Evolutionary conservation across 371 early-diverging fungal genomes (phyloP).

Genomic region (Circinella umbellata): DNA sequence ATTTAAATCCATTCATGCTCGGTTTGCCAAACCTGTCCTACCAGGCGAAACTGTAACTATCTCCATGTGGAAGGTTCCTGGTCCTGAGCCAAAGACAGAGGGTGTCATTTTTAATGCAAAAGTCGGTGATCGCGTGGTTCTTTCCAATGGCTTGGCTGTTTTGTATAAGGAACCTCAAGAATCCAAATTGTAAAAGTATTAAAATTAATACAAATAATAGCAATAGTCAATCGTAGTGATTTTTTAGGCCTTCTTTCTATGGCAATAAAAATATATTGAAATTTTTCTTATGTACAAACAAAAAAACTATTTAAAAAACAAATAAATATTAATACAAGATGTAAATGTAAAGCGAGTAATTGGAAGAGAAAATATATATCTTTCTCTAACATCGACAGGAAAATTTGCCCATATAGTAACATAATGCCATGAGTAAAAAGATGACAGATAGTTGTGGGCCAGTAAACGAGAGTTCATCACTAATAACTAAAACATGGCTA

Average conservation of each 20-base stretch:
- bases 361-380: not conserved
- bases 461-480: slow-evolving; percentile 51
- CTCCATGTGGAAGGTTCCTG: slow-evolving; percentile 68
- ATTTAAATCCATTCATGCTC: slow-evolving; percentile 64
- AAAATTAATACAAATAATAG: too few species aligned
- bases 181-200: slow-evolving; percentile 32
- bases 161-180: slow-evolving; percentile 33
- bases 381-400: slow-evolving; percentile 42
- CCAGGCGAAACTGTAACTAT: slow-evolving; percentile 69
- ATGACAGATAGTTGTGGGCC: slow-evolving; percentile 47
- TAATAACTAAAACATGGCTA: slow-evolving; percentile 37
- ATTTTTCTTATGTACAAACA: too few species aligned
- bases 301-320: not conserved
- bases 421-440: slow-evolving; percentile 42
- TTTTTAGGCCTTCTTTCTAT: too few species aligned
- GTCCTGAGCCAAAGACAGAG: slow-evolving; percentile 36
- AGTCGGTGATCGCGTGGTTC: slow-evolving; percentile 55
- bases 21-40: slow-evolving; percentile 73
- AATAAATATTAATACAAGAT: not conserved
- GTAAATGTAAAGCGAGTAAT: not conserved
- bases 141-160: slow-evolving; percentile 54
- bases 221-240: too few species aligned
- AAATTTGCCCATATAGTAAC: slow-evolving; percentile 55
- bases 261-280: too few species aligned
- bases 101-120: slow-evolving; percentile 56